A percentile compares a stretch with the other conserved stretches of the same genome.
Evolutionary conservation across 345 rosid genomes (phyloP).

Genomic region (Salix koriyanagi): DNA sequence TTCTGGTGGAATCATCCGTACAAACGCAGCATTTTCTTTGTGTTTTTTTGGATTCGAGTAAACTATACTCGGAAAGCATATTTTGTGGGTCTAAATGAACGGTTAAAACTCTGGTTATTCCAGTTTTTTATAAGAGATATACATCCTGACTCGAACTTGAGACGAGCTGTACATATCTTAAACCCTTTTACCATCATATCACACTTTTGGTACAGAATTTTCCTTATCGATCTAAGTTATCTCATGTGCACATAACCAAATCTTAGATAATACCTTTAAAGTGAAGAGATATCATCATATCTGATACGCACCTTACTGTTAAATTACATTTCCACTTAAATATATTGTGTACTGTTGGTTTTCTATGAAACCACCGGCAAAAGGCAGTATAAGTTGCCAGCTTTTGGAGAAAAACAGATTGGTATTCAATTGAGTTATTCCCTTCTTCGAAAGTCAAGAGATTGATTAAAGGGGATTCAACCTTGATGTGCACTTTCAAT

Average conservation of each 20-base stretch:
- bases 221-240: neutral
- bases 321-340: neutral
- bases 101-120: too few species aligned
- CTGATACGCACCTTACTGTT: neutral
- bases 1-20: too few species aligned
- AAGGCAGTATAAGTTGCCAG: neutral
- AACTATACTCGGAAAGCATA: too few species aligned
- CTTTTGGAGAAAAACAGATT: neutral
- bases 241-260: neutral
- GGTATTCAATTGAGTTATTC: neutral
- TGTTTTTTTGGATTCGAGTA: too few species aligned
- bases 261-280: neutral
- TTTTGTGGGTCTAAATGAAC: too few species aligned
- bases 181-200: too few species aligned
- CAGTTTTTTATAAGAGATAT: accelerated
- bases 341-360: neutral
- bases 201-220: neutral
- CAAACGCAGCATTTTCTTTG: too few species aligned
- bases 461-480: neutral
- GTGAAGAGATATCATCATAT: neutral
- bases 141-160: too few species aligned
- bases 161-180: accelerated
- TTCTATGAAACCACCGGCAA: neutral
- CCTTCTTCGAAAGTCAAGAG: neutral
- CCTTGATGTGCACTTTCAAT: neutral